Evolutionary conservation across 75 land plant genomes (phyloP).

Genomic region (Selaginella tamariscina): DNA sequence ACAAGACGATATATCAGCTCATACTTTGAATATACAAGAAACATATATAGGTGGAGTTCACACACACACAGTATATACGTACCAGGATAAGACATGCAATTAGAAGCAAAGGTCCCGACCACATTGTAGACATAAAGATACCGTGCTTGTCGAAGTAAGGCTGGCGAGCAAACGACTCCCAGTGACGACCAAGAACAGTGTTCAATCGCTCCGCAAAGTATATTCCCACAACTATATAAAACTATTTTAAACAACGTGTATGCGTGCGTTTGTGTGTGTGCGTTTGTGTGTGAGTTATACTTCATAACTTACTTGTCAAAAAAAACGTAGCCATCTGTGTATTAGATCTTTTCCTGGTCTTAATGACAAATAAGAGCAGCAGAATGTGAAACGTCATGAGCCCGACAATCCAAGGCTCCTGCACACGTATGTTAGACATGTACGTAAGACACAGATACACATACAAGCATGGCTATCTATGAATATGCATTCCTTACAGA

Average conservation of each 20-base stretch:
- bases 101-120: conserved; percentile 82
- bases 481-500: no score
- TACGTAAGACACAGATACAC: no score
- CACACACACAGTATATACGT: no score
- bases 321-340: conserved; percentile 56
- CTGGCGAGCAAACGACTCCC: conserved; percentile 67
- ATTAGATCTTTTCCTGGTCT: conserved; percentile 49
- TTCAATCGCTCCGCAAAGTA: conserved; percentile 71
- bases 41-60: neutral
- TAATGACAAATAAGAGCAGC: conserved; percentile 36
- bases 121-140: conserved; percentile 63
- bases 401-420: conserved; percentile 76
- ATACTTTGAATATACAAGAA: conserved; percentile 2
- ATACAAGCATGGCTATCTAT: no score
- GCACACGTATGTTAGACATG: no score
- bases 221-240: conserved; percentile 65
- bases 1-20: no score
- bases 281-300: no score
- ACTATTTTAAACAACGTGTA: no score
- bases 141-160: conserved; percentile 78
- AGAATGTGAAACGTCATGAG: conserved; percentile 46
- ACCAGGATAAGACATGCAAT: conserved; percentile 63
- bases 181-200: conserved; percentile 34
- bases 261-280: no score
- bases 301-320: conserved; percentile 36